Evolutionary conservation across 176 grass and related monocot genomes (phyloP).

Genomic region (Triticum dicoccoides): DNA sequence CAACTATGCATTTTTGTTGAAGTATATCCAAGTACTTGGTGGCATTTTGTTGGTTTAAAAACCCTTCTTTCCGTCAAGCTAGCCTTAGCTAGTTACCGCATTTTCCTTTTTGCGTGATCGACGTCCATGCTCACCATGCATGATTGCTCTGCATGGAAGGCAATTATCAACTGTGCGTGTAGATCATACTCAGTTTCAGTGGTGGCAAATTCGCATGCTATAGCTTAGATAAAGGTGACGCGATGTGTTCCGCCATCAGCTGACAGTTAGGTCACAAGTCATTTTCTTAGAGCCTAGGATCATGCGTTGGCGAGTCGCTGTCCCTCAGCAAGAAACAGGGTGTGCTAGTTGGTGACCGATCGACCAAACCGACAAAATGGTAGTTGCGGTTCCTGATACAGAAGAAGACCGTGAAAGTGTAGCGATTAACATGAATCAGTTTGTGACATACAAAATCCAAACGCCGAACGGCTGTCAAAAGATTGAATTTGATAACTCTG

Average conservation of each 20-base stretch:
- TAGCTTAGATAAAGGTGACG: neutral
- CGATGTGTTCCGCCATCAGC: neutral
- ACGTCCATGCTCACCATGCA: too few species aligned
- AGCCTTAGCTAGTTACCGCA: too few species aligned
- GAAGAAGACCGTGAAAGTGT: neutral
- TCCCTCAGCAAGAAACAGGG: slow-evolving; percentile 9
- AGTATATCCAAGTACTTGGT: too few species aligned
- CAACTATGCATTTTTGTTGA: neutral
- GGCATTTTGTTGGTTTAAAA: too few species aligned
- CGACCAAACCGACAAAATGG: neutral
- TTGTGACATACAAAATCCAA: neutral
- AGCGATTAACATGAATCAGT: neutral
- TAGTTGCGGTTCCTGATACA: neutral
- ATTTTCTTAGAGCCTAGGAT: slow-evolving; percentile 4
- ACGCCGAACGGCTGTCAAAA: neutral
- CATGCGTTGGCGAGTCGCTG: slow-evolving; percentile 20
- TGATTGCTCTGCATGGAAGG: too few species aligned
- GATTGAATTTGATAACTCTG: neutral
- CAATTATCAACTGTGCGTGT: too few species aligned
- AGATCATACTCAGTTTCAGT: neutral
- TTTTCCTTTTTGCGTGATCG: too few species aligned
- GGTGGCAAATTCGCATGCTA: neutral
- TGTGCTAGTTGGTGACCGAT: neutral
- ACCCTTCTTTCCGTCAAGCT: too few species aligned
- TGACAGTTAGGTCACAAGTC: slow-evolving; percentile 24